These are phyloP conservation scores for Centrapalus pauciflorus DNA, from an alignment of 129 eudicot species.

Conservation along the genomic window DNA sequence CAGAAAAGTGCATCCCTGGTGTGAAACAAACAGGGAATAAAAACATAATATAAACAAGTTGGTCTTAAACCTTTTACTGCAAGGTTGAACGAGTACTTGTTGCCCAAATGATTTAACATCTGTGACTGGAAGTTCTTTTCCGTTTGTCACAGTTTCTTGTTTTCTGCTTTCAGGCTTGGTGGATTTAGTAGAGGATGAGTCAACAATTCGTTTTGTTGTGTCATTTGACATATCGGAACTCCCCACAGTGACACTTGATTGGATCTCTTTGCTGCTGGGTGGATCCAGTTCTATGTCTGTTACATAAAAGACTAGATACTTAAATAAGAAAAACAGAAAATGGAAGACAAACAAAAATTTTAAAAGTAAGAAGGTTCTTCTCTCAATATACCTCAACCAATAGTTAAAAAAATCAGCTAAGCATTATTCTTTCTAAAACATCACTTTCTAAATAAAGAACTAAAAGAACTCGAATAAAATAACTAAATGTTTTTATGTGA, in stretches of 20 bases:
- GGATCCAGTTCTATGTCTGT: conserved; percentile 29
- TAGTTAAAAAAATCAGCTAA: neutral
- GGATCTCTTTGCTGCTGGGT: conserved; percentile 21
- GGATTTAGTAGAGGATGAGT: conserved; percentile 27
- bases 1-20: neutral
- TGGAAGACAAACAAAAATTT: neutral
- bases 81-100: conserved; percentile 18
- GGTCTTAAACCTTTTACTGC: conserved; percentile 35
- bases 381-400: neutral
- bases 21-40: no score
- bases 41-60: no score
- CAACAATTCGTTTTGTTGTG: conserved; percentile 1
- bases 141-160: conserved; percentile 1
- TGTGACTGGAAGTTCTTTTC: conserved; percentile 10
- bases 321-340: neutral
- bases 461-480: neutral
- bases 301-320: conserved; percentile 1
- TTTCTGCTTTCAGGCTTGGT: conserved; percentile 18
- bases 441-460: neutral
- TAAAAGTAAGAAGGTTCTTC: no score
- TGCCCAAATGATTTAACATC: conserved; percentile 20
- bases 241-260: conserved; percentile 21
- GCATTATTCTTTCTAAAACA: neutral
- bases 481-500: no score
- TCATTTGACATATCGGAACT: conserved; percentile 27